A percentile compares a stretch with the other conserved stretches of the same genome.
Conservation (phyloP, 306 rosid species). For the Quercus variabilis region DNA sequence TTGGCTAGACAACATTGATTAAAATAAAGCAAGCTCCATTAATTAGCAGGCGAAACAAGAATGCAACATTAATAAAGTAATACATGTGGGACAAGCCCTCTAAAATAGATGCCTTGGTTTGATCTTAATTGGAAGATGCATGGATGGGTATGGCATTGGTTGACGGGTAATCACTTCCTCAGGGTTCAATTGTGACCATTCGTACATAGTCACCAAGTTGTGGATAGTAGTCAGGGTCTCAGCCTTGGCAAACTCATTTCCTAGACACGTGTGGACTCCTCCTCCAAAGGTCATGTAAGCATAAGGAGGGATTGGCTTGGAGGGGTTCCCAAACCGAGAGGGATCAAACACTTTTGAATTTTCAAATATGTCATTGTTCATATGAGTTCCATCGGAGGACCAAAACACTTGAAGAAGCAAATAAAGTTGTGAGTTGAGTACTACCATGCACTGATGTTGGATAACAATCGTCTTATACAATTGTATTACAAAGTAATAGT, state of each 20-base stretch:
- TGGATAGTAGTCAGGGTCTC: conserved; percentile 42
- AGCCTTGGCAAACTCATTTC: conserved; percentile 53
- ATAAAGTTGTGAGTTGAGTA: background rate
- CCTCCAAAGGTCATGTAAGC: conserved; percentile 54
- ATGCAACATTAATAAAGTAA: background rate
- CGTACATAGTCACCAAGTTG: conserved; percentile 40
- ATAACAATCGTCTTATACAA: too few relatives aligned
- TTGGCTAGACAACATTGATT: too few relatives aligned
- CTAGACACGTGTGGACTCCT: conserved; percentile 32
- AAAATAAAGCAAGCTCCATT: too few relatives aligned
- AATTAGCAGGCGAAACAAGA: background rate
- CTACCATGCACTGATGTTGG: background rate
- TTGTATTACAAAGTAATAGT: too few relatives aligned
- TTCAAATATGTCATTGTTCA: conserved; percentile 36
- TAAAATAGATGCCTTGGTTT: conserved; percentile 12
- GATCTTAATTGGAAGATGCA: conserved; percentile 51
- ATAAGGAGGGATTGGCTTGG: conserved; percentile 45
- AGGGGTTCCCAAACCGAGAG: conserved; percentile 40
- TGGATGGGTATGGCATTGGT: conserved; percentile 48
- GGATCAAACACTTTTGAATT: conserved; percentile 43
- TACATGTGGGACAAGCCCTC: background rate
- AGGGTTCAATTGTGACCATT: conserved; percentile 40
- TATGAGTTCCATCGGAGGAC: conserved; percentile 41
- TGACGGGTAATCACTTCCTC: conserved; percentile 42
- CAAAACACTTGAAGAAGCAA: conserved; percentile 33